A percentile compares a stretch with the other conserved stretches of the same genome.
Conservation (phyloP, 2,329 filamentous ascomycete genomes). For the Metarhizium humberi region DNA sequence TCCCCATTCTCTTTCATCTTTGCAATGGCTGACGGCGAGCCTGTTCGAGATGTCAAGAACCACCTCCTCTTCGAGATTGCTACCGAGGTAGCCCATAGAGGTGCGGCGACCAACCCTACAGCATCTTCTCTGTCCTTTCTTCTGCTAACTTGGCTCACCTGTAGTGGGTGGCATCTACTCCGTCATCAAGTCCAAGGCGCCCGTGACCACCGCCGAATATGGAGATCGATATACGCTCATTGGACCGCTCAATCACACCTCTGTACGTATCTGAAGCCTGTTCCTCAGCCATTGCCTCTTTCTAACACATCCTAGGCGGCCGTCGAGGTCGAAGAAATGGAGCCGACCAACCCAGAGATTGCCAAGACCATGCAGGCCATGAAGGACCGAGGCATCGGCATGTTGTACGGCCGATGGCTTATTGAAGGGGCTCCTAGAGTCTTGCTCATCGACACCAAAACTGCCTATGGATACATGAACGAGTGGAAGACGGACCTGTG, state of each 20-base stretch:
- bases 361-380: slow-evolving; percentile 81
- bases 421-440: slow-evolving; percentile 95
- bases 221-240: slow-evolving; percentile 93
- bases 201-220: slow-evolving; percentile 97
- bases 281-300: background rate
- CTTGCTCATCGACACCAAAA: slow-evolving; percentile 88
- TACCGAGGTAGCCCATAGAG: slow-evolving; percentile 94
- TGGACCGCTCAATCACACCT: slow-evolving; percentile 84
- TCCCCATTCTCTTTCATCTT: background rate
- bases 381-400: slow-evolving; percentile 81
- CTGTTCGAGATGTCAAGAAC: slow-evolving; percentile 72
- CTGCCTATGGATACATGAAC: slow-evolving; percentile 80
- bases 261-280: slow-evolving; percentile 44
- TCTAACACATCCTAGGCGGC: slow-evolving; percentile 53
- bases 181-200: slow-evolving; percentile 96
- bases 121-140: slow-evolving; percentile 4
- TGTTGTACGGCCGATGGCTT: slow-evolving; percentile 91
- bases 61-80: slow-evolving; percentile 95
- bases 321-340: slow-evolving; percentile 94
- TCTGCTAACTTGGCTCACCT: slow-evolving; percentile 2
- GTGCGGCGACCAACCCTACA: slow-evolving; percentile 36
- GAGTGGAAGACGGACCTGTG: slow-evolving; percentile 98
- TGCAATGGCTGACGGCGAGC: slow-evolving; percentile 38
- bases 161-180: slow-evolving; percentile 97
- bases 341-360: slow-evolving; percentile 72